A percentile compares a stretch with the other conserved stretches of the same genome.
These are phyloP conservation scores for Coriolopsis trogii DNA, from an alignment of 1,284 basidiomycete species.

Conservation along the genomic window DNA sequence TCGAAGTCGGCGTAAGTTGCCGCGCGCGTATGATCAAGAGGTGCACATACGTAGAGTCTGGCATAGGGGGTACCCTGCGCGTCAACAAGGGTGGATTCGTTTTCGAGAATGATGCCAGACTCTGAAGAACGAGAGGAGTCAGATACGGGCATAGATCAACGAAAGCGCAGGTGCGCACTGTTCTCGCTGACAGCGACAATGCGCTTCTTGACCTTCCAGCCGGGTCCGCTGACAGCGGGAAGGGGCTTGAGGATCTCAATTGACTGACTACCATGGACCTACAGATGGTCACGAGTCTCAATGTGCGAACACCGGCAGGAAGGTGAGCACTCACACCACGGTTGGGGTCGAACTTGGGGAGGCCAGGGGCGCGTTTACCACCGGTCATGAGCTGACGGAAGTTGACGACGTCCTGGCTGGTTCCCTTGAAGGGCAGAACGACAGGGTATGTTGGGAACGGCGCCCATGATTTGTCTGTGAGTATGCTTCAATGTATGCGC, in stretches of 20 bases:
- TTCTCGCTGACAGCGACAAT: constrained; percentile 76
- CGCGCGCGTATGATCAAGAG: neutral
- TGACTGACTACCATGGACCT: constrained; percentile 74
- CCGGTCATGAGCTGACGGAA: constrained; percentile 57
- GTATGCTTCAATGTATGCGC: neutral
- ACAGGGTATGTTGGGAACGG: constrained; percentile 62
- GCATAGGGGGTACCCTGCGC: constrained; percentile 67
- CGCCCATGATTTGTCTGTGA: constrained; percentile 49
- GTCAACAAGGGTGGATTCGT: constrained; percentile 64
- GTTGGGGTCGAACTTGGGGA: constrained; percentile 69
- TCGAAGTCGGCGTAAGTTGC: neutral
- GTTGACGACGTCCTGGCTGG: constrained; percentile 63
- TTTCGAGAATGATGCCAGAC: constrained; percentile 75
- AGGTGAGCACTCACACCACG: constrained; percentile 52
- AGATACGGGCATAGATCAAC: neutral
- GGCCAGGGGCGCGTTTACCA: constrained; percentile 50
- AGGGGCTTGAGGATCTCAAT: constrained; percentile 74
- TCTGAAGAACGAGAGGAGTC: constrained; percentile 43
- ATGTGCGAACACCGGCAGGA: neutral
- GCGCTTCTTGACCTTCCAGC: constrained; percentile 66
- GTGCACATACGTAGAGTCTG: constrained; percentile 62
- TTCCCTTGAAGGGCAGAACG: constrained; percentile 59
- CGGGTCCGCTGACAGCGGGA: constrained; percentile 64
- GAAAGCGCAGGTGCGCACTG: constrained; percentile 47
- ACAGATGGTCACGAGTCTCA: neutral